Conservation (phyloP, 129 eudicot species). For the Centaurea solstitialis region DNA sequence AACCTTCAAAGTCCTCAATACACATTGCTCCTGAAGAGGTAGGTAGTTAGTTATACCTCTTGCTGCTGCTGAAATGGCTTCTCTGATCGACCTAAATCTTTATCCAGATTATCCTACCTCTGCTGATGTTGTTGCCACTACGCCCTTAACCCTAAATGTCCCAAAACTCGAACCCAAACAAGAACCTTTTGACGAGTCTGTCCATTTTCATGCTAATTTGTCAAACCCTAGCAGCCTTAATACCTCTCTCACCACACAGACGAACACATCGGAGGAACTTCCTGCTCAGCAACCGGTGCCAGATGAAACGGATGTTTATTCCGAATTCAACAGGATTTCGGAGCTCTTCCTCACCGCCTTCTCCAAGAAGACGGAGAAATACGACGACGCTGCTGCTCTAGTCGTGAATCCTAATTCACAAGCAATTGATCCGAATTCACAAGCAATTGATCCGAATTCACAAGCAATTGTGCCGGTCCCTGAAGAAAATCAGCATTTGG, state of each 20-base stretch:
- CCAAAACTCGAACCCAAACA: slow-evolving; percentile 71
- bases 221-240: slow-evolving; percentile 33
- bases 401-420: slow-evolving; percentile 28
- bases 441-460: slow-evolving; percentile 48
- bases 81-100: slow-evolving; percentile 52
- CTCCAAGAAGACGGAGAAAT: slow-evolving; percentile 12
- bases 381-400: not conserved
- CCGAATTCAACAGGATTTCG: slow-evolving; percentile 47
- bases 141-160: slow-evolving; percentile 15
- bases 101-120: slow-evolving; percentile 32
- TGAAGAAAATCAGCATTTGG: slow-evolving; percentile 7
- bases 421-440: slow-evolving; percentile 48
- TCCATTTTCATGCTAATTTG: not conserved
- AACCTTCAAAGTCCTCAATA: too few relatives aligned
- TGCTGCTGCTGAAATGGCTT: slow-evolving; percentile 38
- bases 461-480: slow-evolving; percentile 48
- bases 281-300: not conserved
- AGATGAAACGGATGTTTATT: slow-evolving; percentile 17
- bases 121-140: not conserved
- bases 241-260: slow-evolving; percentile 18
- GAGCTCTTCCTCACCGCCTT: slow-evolving; percentile 53
- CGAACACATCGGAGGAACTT: not conserved
- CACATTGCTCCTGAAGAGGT: too few relatives aligned
- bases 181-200: slow-evolving; percentile 48
- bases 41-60: too few relatives aligned